phyloP scores from a whole-genome alignment of 352 stramenopile genomes.

The Globisporangium iwayamae region DNA sequence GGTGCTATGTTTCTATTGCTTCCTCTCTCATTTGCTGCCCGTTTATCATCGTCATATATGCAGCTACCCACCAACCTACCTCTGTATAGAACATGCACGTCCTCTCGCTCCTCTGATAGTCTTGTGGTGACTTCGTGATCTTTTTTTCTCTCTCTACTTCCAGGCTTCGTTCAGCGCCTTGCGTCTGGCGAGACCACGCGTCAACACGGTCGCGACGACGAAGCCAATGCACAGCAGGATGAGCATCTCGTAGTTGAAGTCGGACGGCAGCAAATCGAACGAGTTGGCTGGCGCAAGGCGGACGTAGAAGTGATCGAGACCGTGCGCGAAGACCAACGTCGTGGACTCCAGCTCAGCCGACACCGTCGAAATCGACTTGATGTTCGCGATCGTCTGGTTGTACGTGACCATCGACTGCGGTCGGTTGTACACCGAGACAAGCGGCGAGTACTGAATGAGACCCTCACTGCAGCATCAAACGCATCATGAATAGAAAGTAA shows the following conservation, averaged over 20 bases:
- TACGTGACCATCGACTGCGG: slow-evolving; percentile 88
- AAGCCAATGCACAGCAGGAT: slow-evolving; percentile 89
- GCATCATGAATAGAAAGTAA: neutral
- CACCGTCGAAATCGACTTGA: slow-evolving; percentile 61
- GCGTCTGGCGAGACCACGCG: slow-evolving; percentile 58
- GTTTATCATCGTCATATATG: slow-evolving; percentile 12
- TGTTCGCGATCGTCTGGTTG: slow-evolving; percentile 86
- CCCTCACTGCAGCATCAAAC: slow-evolving; percentile 47
- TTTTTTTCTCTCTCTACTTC: slow-evolving; percentile 47
- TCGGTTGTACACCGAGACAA: slow-evolving; percentile 88
- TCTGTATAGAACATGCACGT: slow-evolving; percentile 7
- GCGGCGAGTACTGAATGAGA: slow-evolving; percentile 83
- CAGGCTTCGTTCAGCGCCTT: slow-evolving; percentile 81
- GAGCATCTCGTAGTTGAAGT: slow-evolving; percentile 95
- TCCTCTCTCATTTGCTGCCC: slow-evolving; percentile 10
- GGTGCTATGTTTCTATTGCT: neutral
- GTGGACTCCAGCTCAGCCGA: slow-evolving; percentile 93
- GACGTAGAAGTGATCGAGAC: slow-evolving; percentile 94
- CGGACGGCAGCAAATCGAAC: slow-evolving; percentile 95
- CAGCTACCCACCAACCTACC: slow-evolving; percentile 2
- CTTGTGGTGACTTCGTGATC: neutral
- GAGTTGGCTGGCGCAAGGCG: slow-evolving; percentile 91
- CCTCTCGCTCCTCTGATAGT: neutral
- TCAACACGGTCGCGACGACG: slow-evolving; percentile 65
- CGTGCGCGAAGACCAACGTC: slow-evolving; percentile 91